Conservation (phyloP, 202 grass and related monocot genomes). For the Tripidium arundinaceum region DNA sequence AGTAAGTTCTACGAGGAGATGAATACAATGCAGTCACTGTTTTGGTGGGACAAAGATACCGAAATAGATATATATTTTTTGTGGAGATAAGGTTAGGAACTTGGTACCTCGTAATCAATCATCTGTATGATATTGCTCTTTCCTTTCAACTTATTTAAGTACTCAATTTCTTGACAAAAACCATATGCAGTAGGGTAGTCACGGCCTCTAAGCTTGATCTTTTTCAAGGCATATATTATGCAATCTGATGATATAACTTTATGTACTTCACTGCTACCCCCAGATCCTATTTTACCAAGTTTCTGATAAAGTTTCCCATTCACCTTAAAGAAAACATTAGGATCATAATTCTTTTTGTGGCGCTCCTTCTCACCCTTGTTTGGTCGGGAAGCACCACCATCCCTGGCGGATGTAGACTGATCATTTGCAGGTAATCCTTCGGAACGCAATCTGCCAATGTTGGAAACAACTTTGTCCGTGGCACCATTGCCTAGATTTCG, state of each 20-base stretch:
- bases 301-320: constrained; percentile 96
- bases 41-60: background rate
- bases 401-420: constrained; percentile 40
- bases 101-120: constrained; percentile 86
- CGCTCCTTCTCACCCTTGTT: constrained; percentile 58
- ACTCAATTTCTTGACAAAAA: constrained; percentile 95
- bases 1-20: constrained; percentile 2
- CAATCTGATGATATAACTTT: constrained; percentile 89
- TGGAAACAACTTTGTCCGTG: constrained; percentile 25
- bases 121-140: constrained; percentile 92
- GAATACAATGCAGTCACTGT: background rate
- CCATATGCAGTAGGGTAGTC: constrained; percentile 89
- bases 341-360: constrained; percentile 70
- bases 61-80: background rate
- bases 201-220: constrained; percentile 88
- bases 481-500: constrained; percentile 21
- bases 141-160: constrained; percentile 89
- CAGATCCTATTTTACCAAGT: constrained; percentile 93
- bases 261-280: constrained; percentile 95
- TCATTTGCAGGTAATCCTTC: constrained; percentile 37
- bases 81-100: background rate
- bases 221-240: constrained; percentile 88
- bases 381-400: constrained; percentile 32
- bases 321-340: constrained; percentile 83
- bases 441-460: constrained; percentile 28